Evolutionary conservation across 129 eudicot genomes (phyloP).

Genomic region (Cynara cardunculus): DNA sequence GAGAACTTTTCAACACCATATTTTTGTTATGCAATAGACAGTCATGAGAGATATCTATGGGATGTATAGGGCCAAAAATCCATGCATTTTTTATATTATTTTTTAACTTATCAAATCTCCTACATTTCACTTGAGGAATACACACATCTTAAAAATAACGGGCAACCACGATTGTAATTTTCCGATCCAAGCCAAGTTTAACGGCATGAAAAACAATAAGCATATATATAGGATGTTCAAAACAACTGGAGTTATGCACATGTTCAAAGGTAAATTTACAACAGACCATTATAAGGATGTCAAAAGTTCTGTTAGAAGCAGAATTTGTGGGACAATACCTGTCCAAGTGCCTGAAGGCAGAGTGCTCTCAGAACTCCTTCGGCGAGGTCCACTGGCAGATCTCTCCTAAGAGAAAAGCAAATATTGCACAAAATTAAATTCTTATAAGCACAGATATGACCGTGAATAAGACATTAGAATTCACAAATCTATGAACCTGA

Average conservation of each 20-base stretch:
- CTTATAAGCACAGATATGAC: background rate
- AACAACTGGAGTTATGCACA: background rate
- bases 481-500: constrained; percentile 45
- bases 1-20: background rate
- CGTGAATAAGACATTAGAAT: background rate
- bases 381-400: constrained; percentile 86
- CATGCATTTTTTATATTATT: background rate
- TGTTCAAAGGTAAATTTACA: background rate
- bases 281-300: background rate
- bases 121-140: background rate
- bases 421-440: constrained; percentile 14
- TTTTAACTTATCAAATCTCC: background rate
- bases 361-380: constrained; percentile 94
- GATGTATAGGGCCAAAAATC: background rate
- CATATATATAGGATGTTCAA: background rate
- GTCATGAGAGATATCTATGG: background rate
- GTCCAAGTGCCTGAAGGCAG: constrained; percentile 94
- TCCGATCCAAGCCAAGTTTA: constrained; percentile 3
- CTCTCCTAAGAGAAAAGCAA: constrained; percentile 48
- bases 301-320: background rate
- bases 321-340: constrained; percentile 42
- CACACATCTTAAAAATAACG: background rate
- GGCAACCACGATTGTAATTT: background rate
- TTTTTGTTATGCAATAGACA: background rate
- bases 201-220: background rate